Evolutionary conservation across 495 filamentous ascomycete genomes (phyloP).

Genomic region (Aspergillus conjunctus): DNA sequence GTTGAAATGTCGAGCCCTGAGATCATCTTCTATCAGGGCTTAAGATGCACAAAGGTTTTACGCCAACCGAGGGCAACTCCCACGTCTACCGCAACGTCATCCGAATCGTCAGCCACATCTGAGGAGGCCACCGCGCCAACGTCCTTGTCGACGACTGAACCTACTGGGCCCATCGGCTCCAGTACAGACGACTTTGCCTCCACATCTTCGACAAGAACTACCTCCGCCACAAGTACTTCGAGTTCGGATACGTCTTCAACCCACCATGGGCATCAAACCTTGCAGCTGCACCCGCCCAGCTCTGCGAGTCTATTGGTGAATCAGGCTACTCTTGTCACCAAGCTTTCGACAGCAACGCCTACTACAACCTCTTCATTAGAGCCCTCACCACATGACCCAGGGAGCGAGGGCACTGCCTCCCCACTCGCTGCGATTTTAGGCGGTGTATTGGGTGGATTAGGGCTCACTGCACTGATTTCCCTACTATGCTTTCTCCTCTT

Average conservation of each 20-base stretch:
- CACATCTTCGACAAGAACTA: background rate
- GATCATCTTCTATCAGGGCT: conserved; percentile 25
- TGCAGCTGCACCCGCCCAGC: background rate
- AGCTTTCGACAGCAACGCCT: background rate
- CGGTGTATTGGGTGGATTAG: conserved; percentile 31
- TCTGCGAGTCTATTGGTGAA: background rate
- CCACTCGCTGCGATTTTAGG: conserved; percentile 32
- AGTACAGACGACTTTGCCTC: background rate
- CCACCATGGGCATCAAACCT: background rate
- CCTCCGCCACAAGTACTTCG: background rate
- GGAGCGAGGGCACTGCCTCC: conserved; percentile 1
- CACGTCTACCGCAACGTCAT: conserved; percentile 2
- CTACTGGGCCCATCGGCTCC: background rate
- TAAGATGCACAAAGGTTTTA: conserved; percentile 28
- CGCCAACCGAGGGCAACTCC: conserved; percentile 15
- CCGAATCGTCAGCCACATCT: conserved; percentile 6
- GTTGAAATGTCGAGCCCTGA: conserved; percentile 29
- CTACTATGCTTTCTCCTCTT: conserved; percentile 27
- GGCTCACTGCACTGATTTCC: conserved; percentile 27
- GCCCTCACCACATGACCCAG: conserved; percentile 2
- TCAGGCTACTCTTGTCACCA: background rate
- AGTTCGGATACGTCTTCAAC: background rate
- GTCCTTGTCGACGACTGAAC: background rate
- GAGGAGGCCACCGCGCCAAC: background rate
- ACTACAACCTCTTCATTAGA: conserved; percentile 8